Base-by-base conservation (phyloP, 768 basidiomycete species). In the Amanita fuliginea region DNA sequence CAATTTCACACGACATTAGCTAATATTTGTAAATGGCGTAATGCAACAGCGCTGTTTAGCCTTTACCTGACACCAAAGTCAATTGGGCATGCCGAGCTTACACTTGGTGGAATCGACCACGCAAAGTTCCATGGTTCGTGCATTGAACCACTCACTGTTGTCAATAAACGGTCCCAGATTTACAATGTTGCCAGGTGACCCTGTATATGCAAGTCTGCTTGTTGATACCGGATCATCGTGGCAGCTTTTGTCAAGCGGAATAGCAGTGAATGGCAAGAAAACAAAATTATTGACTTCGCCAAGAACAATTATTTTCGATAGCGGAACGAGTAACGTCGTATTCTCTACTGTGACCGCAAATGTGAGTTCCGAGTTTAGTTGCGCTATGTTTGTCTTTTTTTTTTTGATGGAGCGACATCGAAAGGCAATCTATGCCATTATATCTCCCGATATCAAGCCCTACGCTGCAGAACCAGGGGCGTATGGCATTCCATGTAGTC, bases 301-400 rank as follows among this genome's bases (percentile, higher is more conserved):
- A 36, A 69, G 75, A 22, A 68, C 55, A 42, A 66, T 80, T 56
- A 76, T 79, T 42, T 79, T 79, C 54, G 78, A 80, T 59, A 74
- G 71, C 51, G 77, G 79, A 30, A 78, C 77, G 16, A 76, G 74
- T 55, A 80, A 78, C 58, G 59, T 78, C 36, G 74, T 79, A 50
- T 65, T 30, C 30, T 30, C 30, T 30, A 9, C 30, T 11, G 30
- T 11, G 10, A 30, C 72, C 34, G 71, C 74, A 16, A 57, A 60
- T 34, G 76, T 74, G 19, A 64, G 37, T 30, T 10, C 9, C n/a
- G n/a, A 16, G 8, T 39, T 16, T 9, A 21, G 18, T 3, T 9
- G 6, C 6, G 3, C 1, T 3, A 18, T 39, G 37, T 9, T 39
- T 39, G 14, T n/a, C n/a, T 5, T 2, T 24, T 24, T 24, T 24